A percentile compares a stretch with the other conserved stretches of the same genome.
Conservation (phyloP, 1,284 basidiomycete genomes). For the Sanguinoderma infundibulare region DNA sequence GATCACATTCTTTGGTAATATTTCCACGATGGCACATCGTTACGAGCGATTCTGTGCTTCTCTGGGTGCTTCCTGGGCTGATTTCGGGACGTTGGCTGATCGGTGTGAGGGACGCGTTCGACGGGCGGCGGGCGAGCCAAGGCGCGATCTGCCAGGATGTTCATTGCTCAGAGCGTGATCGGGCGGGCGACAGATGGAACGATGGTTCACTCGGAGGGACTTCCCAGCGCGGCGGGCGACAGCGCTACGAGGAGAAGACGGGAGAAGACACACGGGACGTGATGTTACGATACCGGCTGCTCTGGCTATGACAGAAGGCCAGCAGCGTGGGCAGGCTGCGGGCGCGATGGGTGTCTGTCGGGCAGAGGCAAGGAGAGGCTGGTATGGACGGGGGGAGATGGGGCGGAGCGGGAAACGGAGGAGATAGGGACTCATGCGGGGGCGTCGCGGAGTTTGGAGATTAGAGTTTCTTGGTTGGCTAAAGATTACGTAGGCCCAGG, state of each 20-base stretch:
- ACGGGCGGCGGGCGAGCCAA: background rate
- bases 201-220: background rate
- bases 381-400: constrained; percentile 1
- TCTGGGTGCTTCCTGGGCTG: background rate
- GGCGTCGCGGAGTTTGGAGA: constrained; percentile 18
- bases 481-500: constrained; percentile 20
- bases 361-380: background rate
- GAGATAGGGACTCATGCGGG: constrained; percentile 12
- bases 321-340: background rate
- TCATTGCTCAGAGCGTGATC: no score
- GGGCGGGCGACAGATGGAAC: background rate
- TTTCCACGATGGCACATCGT: background rate
- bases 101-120: background rate
- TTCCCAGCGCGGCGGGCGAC: background rate
- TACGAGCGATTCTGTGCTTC: background rate
- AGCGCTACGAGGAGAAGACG: constrained; percentile 7
- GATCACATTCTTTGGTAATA: constrained; percentile 1
- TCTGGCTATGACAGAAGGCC: background rate
- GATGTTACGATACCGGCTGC: constrained; percentile 15
- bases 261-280: constrained; percentile 5
- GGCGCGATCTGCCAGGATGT: constrained; percentile 4
- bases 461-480: constrained; percentile 6
- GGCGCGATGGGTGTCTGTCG: background rate
- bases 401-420: constrained; percentile 18
- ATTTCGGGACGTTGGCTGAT: background rate